These are phyloP conservation scores for Cyanidiococcus yangmingshanensis DNA, from an alignment of 23 red algal species.

Conservation along the genomic window DNA sequence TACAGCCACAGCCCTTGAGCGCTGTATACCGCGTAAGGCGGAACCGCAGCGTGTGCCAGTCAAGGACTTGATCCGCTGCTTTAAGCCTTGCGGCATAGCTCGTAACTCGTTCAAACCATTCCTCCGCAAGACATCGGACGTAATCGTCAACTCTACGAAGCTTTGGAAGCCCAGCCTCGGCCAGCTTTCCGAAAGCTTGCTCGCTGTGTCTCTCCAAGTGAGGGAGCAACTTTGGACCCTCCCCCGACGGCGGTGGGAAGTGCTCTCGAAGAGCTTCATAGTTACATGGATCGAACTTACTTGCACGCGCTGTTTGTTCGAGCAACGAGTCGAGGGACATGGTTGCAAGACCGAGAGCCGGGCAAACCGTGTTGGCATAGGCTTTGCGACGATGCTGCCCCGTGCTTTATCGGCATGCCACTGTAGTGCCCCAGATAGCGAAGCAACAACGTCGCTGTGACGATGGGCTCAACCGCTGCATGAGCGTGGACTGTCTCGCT, in stretches of 20 bases:
- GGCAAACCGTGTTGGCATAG: no score
- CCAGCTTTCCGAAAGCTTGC: neutral
- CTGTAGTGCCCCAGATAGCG: no score
- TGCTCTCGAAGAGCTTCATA: neutral
- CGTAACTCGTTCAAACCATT: neutral
- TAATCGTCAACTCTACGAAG: neutral
- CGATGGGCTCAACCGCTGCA: no score
- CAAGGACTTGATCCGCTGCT: neutral
- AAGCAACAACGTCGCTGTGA: no score
- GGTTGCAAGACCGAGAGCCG: no score
- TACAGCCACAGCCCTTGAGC: constrained; percentile 47
- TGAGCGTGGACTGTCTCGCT: no score
- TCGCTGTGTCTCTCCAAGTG: neutral
- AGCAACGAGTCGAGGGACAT: neutral
- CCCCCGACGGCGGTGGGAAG: neutral
- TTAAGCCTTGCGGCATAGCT: neutral
- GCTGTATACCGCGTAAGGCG: constrained; percentile 20
- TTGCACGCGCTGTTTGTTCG: neutral
- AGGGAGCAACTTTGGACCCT: neutral
- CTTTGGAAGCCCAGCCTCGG: neutral
- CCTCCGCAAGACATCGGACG: constrained; percentile 3
- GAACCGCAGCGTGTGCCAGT: constrained; percentile 13
- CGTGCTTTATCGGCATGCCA: no score
- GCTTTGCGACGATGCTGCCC: no score
- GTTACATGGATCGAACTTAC: neutral